Evolutionary conservation across 108 stramenopile species (phyloP).

Genomic region (Cylindrotheca closterium): DNA sequence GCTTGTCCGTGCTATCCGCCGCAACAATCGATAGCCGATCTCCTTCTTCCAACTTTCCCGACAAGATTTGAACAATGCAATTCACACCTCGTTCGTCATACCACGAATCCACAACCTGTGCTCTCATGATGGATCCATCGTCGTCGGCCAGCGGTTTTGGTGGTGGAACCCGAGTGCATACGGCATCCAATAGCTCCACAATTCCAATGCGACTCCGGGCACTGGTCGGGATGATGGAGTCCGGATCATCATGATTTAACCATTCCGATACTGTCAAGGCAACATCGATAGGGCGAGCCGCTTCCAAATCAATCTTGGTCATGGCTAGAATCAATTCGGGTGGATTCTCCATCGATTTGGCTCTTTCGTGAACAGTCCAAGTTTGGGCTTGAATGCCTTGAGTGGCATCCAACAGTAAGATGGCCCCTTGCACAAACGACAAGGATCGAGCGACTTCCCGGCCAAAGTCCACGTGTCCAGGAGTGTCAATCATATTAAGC

Average conservation of each 20-base stretch:
- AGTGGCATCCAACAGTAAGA: conserved; percentile 88
- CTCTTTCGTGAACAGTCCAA: conserved; percentile 93
- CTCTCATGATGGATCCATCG: conserved; percentile 46
- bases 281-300: conserved; percentile 78
- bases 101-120: conserved; percentile 96
- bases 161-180: conserved; percentile 73
- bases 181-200: conserved; percentile 59
- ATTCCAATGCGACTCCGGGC: conserved; percentile 84
- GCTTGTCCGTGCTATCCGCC: background rate
- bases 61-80: conserved; percentile 61
- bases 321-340: conserved; percentile 77
- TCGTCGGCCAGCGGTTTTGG: conserved; percentile 61
- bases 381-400: conserved; percentile 99
- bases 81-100: conserved; percentile 85
- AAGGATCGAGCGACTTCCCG: conserved; percentile 91
- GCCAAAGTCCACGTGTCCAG: conserved; percentile 96
- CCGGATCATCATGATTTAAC: conserved; percentile 84
- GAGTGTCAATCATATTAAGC: conserved; percentile 95
- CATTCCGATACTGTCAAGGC: conserved; percentile 84
- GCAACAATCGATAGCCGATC: conserved; percentile 52
- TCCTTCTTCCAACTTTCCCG: conserved; percentile 50
- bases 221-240: conserved; percentile 84
- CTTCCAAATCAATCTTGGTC: conserved; percentile 95
- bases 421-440: conserved; percentile 94
- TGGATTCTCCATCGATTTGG: conserved; percentile 57